Base-by-base conservation (phyloP, 345 rosid genomes). In the Linum trigynum region DNA sequence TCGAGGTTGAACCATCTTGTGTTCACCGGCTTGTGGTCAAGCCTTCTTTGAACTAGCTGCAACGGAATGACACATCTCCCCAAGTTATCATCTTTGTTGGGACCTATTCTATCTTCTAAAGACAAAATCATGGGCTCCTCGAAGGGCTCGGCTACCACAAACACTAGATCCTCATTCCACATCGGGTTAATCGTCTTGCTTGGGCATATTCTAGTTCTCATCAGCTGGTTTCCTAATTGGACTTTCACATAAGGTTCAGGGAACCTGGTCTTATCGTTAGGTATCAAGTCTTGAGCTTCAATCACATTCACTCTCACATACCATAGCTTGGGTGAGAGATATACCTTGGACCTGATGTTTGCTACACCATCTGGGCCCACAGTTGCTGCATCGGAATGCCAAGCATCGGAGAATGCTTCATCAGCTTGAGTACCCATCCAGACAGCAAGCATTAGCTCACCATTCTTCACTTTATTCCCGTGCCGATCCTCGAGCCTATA, bases 321-420 rank as follows among this genome's bases (percentile, higher is more conserved):
- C 61, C 61, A 57, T n/a, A 57, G 61, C 61, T 57, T 57, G 7
- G 61, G 61, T 12, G 61, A 57, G 9, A 57, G 61, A 57, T 57
- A 57, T 23, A 57, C 61, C 35, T 57, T 57, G 38, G 61, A 57
- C 7, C 61, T 35, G 7, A 57, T 57, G 61, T 57, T 57, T 17
- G 61, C 61, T n/a, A 57, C 61, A 8, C 61, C 61, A 57, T 57
- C 61, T 4, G 61, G 61, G 23, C 61, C 61, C 3, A 57, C 38
- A 9, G 37, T 17, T 57, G 61, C 61, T 17, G 61, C 61, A 57
- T 57, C 61, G 3, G 61, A 57, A 37, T 57, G 61, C 61, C 61
- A 57, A 10, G 61, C 61, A 17, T 57, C 61, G 2, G 61, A 37
- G 61, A 57, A 57, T 57, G 61, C 61, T 12, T 57, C 61, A 57